A percentile compares a stretch with the other conserved stretches of the same genome.
These are phyloP conservation scores for Candida sp. DNA, from an alignment of 1,139 yeast genomes.

Conservation along the genomic window DNA sequence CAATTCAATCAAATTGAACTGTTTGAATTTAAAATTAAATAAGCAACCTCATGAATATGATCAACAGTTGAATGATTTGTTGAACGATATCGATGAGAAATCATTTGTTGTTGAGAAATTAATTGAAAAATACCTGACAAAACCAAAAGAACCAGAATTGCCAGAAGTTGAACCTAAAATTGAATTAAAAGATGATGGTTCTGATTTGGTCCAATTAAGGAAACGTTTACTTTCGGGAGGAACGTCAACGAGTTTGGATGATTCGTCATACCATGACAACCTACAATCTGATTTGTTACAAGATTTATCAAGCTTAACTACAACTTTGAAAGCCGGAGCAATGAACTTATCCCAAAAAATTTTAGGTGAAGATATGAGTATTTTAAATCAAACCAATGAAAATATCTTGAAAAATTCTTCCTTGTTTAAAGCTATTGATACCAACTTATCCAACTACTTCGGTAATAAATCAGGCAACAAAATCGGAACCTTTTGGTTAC, in stretches of 20 bases:
- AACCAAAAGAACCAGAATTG: not conserved
- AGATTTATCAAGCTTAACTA: constrained; percentile 36
- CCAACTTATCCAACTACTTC: constrained; percentile 33
- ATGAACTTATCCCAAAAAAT: constrained; percentile 27
- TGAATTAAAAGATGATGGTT: constrained; percentile 9
- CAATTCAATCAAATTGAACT: constrained; percentile 12
- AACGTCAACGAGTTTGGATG: constrained; percentile 7
- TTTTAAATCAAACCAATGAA: constrained; percentile 36
- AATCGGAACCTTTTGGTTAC: constrained; percentile 31
- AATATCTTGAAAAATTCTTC: constrained; percentile 33
- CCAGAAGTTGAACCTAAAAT: constrained; percentile 4
- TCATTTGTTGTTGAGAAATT: constrained; percentile 16
- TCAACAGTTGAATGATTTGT: constrained; percentile 10
- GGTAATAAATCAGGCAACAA: constrained; percentile 37
- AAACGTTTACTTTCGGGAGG: constrained; percentile 25
- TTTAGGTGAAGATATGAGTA: constrained; percentile 32
- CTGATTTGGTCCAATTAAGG: constrained; percentile 21
- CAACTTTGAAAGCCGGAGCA: constrained; percentile 35
- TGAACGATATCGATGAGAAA: constrained; percentile 21
- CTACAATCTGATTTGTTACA: constrained; percentile 39
- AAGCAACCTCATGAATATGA: constrained; percentile 9
- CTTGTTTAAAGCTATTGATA: constrained; percentile 35
- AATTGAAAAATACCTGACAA: constrained; percentile 7
- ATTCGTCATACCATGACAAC: constrained; percentile 33
- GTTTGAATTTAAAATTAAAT: constrained; percentile 6